Evolutionary conservation across 1,139 yeast genomes (phyloP).

Genomic region (Entelexis paramagnoliae): DNA sequence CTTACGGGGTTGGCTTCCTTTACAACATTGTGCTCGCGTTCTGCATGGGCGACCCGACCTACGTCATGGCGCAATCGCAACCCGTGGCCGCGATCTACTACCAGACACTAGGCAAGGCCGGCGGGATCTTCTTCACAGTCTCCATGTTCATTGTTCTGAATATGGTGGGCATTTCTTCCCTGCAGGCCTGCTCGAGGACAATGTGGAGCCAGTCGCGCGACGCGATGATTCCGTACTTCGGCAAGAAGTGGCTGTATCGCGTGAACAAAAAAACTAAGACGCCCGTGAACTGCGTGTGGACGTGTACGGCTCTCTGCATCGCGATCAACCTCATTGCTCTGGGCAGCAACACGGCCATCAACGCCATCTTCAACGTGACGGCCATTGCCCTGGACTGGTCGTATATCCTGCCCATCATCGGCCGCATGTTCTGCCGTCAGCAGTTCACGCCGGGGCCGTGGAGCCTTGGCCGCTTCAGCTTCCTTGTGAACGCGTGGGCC

Average conservation of each 20-base stretch:
- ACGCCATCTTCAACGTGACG: constrained; percentile 67
- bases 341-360: constrained; percentile 52
- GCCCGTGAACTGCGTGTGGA: constrained; percentile 62
- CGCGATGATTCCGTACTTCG: constrained; percentile 39
- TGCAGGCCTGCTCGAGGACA: constrained; percentile 50
- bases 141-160: constrained; percentile 27
- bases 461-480: constrained; percentile 48
- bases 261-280: constrained; percentile 51
- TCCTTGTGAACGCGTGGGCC: constrained; percentile 33
- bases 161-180: constrained; percentile 57
- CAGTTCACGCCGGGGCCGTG: constrained; percentile 60
- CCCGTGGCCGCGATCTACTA: constrained; percentile 52
- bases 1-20: constrained; percentile 24
- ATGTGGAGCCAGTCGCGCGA: constrained; percentile 69
- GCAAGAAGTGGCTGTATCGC: constrained; percentile 29
- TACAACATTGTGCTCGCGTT: constrained; percentile 45
- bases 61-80: constrained; percentile 37
- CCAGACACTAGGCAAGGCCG: constrained; percentile 46
- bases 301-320: constrained; percentile 46
- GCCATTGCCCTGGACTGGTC: constrained; percentile 66
- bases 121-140: constrained; percentile 34
- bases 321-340: constrained; percentile 53
- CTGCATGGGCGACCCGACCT: constrained; percentile 43
- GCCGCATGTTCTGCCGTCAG: constrained; percentile 46
- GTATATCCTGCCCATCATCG: constrained; percentile 54